Percentiles rank a stretch among this genome's conserved stretches.
phyloP scores from a whole-genome alignment of 1,284 basidiomycete species.

The Cutaneotrichosporon dermatis region DNA sequence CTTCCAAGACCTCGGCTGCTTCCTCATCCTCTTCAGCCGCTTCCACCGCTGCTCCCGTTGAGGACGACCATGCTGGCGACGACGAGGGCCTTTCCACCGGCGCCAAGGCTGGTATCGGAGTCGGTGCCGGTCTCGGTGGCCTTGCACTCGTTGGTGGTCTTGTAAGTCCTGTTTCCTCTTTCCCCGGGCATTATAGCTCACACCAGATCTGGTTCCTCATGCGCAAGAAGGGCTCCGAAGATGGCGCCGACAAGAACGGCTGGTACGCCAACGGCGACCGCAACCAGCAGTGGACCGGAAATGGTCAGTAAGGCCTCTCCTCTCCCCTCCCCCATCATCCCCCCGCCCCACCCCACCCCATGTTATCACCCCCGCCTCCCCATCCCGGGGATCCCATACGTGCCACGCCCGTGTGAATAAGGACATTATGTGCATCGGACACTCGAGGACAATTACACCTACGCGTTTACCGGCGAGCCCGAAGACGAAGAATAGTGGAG shows the following conservation, averaged over 20 bases:
- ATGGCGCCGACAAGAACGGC: constrained; percentile 6
- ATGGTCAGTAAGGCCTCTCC: background rate
- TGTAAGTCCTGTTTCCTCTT: constrained; percentile 6
- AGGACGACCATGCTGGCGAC: constrained; percentile 7
- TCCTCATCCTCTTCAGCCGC: no score
- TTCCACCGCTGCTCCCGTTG: no score
- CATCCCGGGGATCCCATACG: background rate
- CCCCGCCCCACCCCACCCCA: background rate
- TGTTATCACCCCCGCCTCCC: background rate
- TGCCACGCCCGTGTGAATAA: background rate
- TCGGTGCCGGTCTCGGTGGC: constrained; percentile 36
- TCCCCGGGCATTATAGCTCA: background rate
- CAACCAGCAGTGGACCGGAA: constrained; percentile 6
- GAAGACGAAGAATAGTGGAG: no score
- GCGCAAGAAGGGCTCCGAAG: constrained; percentile 9
- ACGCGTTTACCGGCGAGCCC: background rate
- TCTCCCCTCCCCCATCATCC: background rate
- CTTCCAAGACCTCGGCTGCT: no score
- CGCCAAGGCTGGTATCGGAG: constrained; percentile 41
- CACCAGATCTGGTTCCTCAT: constrained; percentile 8
- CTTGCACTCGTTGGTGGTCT: constrained; percentile 29
- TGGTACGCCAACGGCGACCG: constrained; percentile 16
- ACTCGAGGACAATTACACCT: background rate
- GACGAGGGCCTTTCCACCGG: constrained; percentile 15
- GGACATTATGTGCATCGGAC: background rate